Base-by-base conservation (phyloP, 2,329 filamentous ascomycete species). In the Ascomycota sp. region DNA sequence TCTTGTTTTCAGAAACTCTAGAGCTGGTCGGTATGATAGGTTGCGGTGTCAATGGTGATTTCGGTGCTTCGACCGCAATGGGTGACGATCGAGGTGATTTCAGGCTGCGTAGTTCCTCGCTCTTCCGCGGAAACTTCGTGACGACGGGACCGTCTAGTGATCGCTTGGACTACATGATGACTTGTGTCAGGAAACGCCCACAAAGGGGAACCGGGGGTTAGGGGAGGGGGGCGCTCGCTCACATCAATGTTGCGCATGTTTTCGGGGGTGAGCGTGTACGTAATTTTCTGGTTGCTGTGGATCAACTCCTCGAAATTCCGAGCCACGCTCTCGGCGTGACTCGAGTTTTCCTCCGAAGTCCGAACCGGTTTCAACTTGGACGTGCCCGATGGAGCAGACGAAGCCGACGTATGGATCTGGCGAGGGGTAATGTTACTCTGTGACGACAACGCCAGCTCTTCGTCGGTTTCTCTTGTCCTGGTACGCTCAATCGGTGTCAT, bases 211-310 rank as follows among this genome's bases (percentile, higher is more conserved):
- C n/a, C n/a, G n/a, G n/a, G n/a, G n/a, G n/a, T n/a, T n/a, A n/a
- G n/a, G n/a, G n/a, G n/a, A n/a, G n/a, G n/a, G n/a, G n/a, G n/a
- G n/a, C n/a, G n/a, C n/a, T n/a, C n/a, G n/a, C 67, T 55, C 55
- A 79, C 75, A 49, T 80, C 72, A 41, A 79, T 72, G 38, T 79
- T 67, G 35, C 77, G 73, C 66, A 86, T 80, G 40, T 65, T 79
- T 44, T 78, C 72, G 0, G 80, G 79, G 0, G 80, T 89, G 20
- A 86, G 59, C 2, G 80, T 86, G 47, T 77, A 86, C 41, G 80
- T 79, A 26, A 86, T 73, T 2, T 80, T 86, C 45, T 83, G 70
- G 40, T 82, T 75, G 47, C 79, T 83, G 33, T 79, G 70, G 36
- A 89, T 85, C 30, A 86, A 59, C 40, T 83, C 66, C 43, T 89